These are phyloP conservation scores for Neurospora discreta DNA, from an alignment of 495 filamentous ascomycete genomes.

Conservation along the genomic window DNA sequence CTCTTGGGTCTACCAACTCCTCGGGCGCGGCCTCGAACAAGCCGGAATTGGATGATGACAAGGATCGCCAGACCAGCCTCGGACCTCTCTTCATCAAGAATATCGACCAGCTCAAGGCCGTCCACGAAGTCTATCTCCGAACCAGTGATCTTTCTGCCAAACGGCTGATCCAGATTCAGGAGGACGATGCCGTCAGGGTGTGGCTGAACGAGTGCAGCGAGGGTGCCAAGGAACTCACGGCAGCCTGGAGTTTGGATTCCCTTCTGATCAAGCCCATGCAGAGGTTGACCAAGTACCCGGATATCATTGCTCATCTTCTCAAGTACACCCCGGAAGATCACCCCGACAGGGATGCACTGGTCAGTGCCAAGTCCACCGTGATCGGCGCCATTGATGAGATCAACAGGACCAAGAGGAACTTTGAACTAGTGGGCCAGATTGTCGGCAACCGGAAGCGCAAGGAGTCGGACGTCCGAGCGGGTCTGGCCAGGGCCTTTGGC, in stretches of 20 bases:
- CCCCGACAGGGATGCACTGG: slow-evolving; percentile 62
- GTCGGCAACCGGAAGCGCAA: slow-evolving; percentile 70
- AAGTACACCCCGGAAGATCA: slow-evolving; percentile 71
- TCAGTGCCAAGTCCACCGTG: slow-evolving; percentile 50
- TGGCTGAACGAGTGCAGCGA: slow-evolving; percentile 89
- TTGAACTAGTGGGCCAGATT: slow-evolving; percentile 79
- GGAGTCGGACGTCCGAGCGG: slow-evolving; percentile 75
- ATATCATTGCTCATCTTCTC: slow-evolving; percentile 66
- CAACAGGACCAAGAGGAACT: slow-evolving; percentile 85
- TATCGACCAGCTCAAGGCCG: slow-evolving; percentile 66
- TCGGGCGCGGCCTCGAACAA: slow-evolving; percentile 17
- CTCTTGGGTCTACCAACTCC: slow-evolving; percentile 19
- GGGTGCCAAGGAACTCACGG: slow-evolving; percentile 77
- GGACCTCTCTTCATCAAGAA: slow-evolving; percentile 69
- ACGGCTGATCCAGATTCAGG: slow-evolving; percentile 60
- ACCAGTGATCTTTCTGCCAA: slow-evolving; percentile 79
- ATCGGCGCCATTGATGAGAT: slow-evolving; percentile 69
- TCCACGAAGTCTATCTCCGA: slow-evolving; percentile 76
- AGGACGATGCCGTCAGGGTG: slow-evolving; percentile 62
- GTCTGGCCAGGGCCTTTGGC: slow-evolving; percentile 77
- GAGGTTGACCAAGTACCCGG: slow-evolving; percentile 81
- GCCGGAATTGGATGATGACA: slow-evolving; percentile 34
- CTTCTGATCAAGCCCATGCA: slow-evolving; percentile 93
- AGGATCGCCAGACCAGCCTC: slow-evolving; percentile 63
- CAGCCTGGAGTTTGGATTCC: slow-evolving; percentile 87